Percentiles rank a stretch among this genome's conserved stretches.
phyloP scores from a whole-genome alignment of 2,329 filamentous ascomycete genomes.

The Fusarium succisae region DNA sequence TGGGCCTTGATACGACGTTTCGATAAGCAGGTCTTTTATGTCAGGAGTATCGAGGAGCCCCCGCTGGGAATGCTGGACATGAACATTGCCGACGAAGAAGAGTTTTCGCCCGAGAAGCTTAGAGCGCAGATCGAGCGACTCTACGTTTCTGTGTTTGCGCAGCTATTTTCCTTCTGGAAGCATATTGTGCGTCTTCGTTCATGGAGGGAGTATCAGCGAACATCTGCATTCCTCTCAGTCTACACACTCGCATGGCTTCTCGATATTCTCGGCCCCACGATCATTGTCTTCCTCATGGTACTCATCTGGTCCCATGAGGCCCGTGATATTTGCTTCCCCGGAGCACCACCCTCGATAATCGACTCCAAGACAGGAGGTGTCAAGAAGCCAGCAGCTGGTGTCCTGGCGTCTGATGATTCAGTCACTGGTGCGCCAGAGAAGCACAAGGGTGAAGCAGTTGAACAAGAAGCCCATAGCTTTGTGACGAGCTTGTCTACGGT shows the following conservation, averaged over 20 bases:
- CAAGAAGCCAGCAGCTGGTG: conserved; percentile 79
- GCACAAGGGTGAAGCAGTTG: conserved; percentile 83
- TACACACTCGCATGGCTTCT: conserved; percentile 75
- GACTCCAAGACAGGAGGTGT: conserved; percentile 75
- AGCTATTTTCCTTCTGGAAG: conserved; percentile 72
- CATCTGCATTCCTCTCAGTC: conserved; percentile 67
- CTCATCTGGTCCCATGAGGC: conserved; percentile 73
- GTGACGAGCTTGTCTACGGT: conserved; percentile 70
- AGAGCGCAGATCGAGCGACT: conserved; percentile 80
- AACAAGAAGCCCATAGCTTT: conserved; percentile 84
- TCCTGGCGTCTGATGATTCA: conserved; percentile 79
- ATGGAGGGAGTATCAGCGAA: conserved; percentile 78
- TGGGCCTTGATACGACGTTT: conserved; percentile 78
- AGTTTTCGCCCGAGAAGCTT: conserved; percentile 86
- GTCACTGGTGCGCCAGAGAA: conserved; percentile 85
- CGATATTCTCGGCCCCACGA: conserved; percentile 73
- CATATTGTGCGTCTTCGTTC: conserved; percentile 81
- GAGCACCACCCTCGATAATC: conserved; percentile 79
- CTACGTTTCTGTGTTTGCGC: conserved; percentile 81
- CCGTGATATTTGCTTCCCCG: conserved; percentile 75
- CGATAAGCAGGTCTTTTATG: conserved; percentile 74
- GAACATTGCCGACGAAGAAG: conserved; percentile 82
- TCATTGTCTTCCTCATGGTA: conserved; percentile 67
- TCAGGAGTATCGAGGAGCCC: conserved; percentile 68
- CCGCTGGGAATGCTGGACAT: conserved; percentile 76